Evolutionary conservation across 371 early-diverging fungal species (phyloP), one percentile per base, ranked within the genome.

Genomic region (Mortierella sp.): DNA sequence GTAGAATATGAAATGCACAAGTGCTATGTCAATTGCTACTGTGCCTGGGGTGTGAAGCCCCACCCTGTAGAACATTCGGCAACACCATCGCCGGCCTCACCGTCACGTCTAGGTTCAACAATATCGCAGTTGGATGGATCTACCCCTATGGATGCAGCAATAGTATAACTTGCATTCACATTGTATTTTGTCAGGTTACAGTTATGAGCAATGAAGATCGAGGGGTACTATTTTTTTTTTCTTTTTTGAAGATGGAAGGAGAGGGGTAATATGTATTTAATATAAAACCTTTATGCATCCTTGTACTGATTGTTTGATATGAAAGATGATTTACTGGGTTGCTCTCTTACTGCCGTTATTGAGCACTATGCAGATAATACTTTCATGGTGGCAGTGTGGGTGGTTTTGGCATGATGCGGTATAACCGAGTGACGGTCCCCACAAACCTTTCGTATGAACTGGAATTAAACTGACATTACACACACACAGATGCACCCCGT

Each of bases 21-120:
- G 58, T 80, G 80, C 62, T 80, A 80, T 52, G 68, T 71, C 61
- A 80, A 80, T 40, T 80, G 80, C 63, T 80, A 74, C 40, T 80
- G 80, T 40, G 71, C 80, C 4, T 80, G 80, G 80, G 80, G 80
- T 0, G 74, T 80, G n/a, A 80, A 80, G 22, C 80, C 80, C 21
- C 45, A 61, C 24, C 80, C 74, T 21, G 61, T 24, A 61, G 69
- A 48, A 5, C 21, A 67, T 13, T 28, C 48, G n/a, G 32, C 73
- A 63, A 21, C 73, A 62, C 33, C 48, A n/a, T 52, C 40, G 4
- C 22, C 62, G 16, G 33, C 28, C 28, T 19, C 57, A 43, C 6
- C 58, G 47, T 40, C 52, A 32, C 38, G n/a, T 11, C 13, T 28
- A 21, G 52, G 52, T 19, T 52, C 19, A 8, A 22, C 52, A 8